phyloP scores from a whole-genome alignment of 306 rosid genomes.

The Vicia sativa region DNA sequence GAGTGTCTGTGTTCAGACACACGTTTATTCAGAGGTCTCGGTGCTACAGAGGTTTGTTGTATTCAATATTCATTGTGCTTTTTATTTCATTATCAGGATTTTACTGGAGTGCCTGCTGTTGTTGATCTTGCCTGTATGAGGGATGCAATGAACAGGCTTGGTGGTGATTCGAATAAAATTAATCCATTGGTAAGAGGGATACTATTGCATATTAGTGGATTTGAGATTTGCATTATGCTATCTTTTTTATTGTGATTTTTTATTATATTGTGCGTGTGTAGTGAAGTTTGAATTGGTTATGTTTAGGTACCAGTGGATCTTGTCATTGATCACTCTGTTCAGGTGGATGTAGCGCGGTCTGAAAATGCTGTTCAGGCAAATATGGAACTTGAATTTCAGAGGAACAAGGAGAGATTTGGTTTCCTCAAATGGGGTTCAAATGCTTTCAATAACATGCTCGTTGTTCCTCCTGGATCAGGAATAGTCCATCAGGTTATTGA shows the following conservation, averaged over 20 bases:
- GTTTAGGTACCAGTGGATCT: constrained; percentile 93
- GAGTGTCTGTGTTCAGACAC: no score
- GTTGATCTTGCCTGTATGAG: constrained; percentile 99
- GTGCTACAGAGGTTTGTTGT: no score
- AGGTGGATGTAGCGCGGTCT: constrained; percentile 92
- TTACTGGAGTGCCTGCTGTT: constrained; percentile 97
- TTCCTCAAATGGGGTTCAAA: constrained; percentile 97
- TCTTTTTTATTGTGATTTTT: not conserved
- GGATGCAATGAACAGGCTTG: constrained; percentile 93
- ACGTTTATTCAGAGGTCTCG: no score
- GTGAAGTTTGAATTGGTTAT: constrained; percentile 31
- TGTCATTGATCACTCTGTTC: constrained; percentile 99
- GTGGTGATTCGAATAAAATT: constrained; percentile 89
- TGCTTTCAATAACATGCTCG: constrained; percentile 90
- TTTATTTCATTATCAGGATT: constrained; percentile 64
- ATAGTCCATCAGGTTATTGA: constrained; percentile 90
- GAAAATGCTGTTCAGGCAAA: constrained; percentile 92
- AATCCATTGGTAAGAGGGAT: constrained; percentile 81
- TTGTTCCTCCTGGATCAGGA: constrained; percentile 97
- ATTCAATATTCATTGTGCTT: constrained; percentile 27
- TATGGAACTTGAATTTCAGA: constrained; percentile 84
- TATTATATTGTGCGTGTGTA: not conserved
- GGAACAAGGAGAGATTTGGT: constrained; percentile 89
- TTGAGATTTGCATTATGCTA: not conserved
- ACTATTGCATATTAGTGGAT: constrained; percentile 13